These are phyloP conservation scores for Podaxis mareebaensis DNA, from an alignment of 768 basidiomycete genomes.

Conservation along the genomic window DNA sequence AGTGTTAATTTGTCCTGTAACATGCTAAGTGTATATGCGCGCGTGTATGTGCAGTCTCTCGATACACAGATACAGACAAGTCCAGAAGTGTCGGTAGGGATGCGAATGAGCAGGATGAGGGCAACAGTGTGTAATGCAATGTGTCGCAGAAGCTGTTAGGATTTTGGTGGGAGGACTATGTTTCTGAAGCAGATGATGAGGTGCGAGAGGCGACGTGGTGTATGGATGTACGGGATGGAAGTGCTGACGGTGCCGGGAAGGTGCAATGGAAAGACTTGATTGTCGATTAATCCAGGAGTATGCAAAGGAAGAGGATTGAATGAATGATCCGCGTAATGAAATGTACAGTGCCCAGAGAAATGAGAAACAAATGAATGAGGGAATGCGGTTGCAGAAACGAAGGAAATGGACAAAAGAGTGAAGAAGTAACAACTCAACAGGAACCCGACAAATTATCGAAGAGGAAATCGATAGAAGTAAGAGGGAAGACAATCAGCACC, in stretches of 20 bases:
- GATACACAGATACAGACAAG: neutral
- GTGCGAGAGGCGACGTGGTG: neutral
- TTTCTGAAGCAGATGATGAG: neutral
- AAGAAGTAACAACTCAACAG: conserved; percentile 2
- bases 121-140: neutral
- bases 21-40: neutral
- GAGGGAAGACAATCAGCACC: neutral
- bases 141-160: conserved; percentile 4
- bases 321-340: conserved; percentile 14
- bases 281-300: conserved; percentile 13
- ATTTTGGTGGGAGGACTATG: neutral
- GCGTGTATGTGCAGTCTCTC: neutral
- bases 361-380: neutral
- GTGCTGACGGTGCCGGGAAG: conserved; percentile 11
- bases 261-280: neutral
- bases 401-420: neutral
- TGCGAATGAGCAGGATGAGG: neutral
- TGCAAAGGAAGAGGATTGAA: conserved; percentile 7
- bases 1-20: neutral
- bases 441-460: conserved; percentile 14
- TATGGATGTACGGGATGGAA: neutral
- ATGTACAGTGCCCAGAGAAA: conserved; percentile 8
- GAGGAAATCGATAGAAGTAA: neutral
- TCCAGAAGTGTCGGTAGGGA: neutral
- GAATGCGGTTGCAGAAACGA: conserved; percentile 7